These are phyloP conservation scores for Candida tropicalis DNA, from an alignment of 1,139 yeast species.

Conservation along the genomic window DNA sequence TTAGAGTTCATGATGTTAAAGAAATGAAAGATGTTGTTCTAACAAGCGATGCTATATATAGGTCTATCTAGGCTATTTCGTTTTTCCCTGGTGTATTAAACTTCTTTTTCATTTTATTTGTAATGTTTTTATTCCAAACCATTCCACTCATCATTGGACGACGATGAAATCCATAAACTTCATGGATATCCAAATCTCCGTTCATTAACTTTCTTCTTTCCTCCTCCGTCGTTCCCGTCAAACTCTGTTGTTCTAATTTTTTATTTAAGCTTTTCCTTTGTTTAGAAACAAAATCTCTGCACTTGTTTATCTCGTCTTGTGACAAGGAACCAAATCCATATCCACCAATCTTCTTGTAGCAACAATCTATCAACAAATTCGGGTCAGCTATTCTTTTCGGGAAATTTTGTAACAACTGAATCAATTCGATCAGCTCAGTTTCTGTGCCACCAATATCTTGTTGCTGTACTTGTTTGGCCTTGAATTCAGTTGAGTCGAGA, in stretches of 20 bases:
- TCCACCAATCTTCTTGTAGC: conserved; percentile 75
- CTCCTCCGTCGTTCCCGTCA: conserved; percentile 42
- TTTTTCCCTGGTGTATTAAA: conserved; percentile 21
- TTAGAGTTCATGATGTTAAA: conserved; percentile 85
- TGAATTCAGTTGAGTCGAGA: conserved; percentile 59
- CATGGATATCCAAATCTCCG: conserved; percentile 33
- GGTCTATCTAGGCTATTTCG: conserved; percentile 5
- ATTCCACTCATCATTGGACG: conserved; percentile 57
- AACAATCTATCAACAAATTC: conserved; percentile 64
- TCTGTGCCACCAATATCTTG: conserved; percentile 25
- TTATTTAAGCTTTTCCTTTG: conserved; percentile 51
- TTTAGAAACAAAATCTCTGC: conserved; percentile 74
- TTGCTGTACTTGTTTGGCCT: conserved; percentile 18
- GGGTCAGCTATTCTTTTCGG: conserved; percentile 80
- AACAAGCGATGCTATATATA: conserved; percentile 78
- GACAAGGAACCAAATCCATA: conserved; percentile 69
- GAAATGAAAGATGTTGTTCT: conserved; percentile 64
- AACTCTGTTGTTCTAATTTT: conserved; percentile 31
- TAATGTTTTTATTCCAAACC: conserved; percentile 58
- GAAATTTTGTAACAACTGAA: conserved; percentile 80
- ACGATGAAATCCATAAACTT: conserved; percentile 51
- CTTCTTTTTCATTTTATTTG: conserved; percentile 51
- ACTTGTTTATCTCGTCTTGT: conserved; percentile 78
- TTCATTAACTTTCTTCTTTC: conserved; percentile 38
- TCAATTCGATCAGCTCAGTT: conserved; percentile 79